These are phyloP conservation scores for Sporisorium iseilematis-ciliati DNA, from an alignment of 1,284 basidiomycete genomes.

Conservation along the genomic window DNA sequence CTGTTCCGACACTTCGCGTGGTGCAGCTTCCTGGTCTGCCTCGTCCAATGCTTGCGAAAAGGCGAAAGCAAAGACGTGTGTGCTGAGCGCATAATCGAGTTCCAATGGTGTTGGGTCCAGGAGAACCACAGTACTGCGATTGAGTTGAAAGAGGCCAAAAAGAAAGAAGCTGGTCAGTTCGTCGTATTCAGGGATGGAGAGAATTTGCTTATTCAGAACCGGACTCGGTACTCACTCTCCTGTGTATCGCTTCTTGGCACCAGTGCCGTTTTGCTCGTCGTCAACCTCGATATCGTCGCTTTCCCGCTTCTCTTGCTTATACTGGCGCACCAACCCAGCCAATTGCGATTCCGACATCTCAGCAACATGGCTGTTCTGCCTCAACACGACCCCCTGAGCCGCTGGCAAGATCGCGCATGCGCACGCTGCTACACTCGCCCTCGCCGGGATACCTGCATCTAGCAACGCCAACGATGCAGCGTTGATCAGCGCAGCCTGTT, in stretches of 20 bases:
- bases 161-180: neutral
- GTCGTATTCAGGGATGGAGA: neutral
- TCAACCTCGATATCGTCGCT: slow-evolving; percentile 26
- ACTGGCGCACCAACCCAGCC: slow-evolving; percentile 39
- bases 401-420: slow-evolving; percentile 71
- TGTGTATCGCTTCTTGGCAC: slow-evolving; percentile 18
- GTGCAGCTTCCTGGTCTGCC: slow-evolving; percentile 8
- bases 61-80: slow-evolving; percentile 60
- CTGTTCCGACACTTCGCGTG: slow-evolving; percentile 35
- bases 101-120: slow-evolving; percentile 62
- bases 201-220: neutral
- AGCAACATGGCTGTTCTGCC: slow-evolving; percentile 40
- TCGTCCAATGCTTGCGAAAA: slow-evolving; percentile 47
- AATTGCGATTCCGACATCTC: slow-evolving; percentile 35
- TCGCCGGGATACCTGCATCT: slow-evolving; percentile 71
- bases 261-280: slow-evolving; percentile 16
- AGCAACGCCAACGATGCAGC: slow-evolving; percentile 72
- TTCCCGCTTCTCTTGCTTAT: slow-evolving; percentile 24
- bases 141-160: neutral
- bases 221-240: slow-evolving; percentile 32
- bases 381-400: slow-evolving; percentile 60
- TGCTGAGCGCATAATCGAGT: slow-evolving; percentile 55
- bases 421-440: slow-evolving; percentile 71
- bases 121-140: slow-evolving; percentile 43
- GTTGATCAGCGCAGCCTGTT: slow-evolving; percentile 74